Conservation (phyloP, 169 alveolate genomes). For the Eimeria sp. region DNA sequence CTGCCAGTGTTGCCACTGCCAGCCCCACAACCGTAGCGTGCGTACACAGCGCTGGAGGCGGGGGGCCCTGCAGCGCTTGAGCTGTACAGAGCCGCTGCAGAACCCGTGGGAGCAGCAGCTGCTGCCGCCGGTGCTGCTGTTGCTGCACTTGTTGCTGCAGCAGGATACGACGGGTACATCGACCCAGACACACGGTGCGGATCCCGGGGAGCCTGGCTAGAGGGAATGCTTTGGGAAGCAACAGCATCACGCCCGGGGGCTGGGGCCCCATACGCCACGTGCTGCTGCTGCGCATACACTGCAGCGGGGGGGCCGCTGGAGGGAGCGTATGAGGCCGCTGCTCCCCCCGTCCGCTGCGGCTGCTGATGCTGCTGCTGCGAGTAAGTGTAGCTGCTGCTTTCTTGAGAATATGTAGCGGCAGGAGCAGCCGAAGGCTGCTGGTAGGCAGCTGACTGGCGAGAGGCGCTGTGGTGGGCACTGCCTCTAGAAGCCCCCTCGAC, state of each 20-base stretch:
- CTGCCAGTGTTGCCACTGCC: conserved; percentile 3
- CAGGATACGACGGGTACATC: conserved; percentile 27
- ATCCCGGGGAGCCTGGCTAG: not conserved
- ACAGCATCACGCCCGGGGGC: not conserved
- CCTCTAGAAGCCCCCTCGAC: conserved; percentile 1
- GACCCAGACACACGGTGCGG: conserved; percentile 13
- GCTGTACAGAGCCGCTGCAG: not conserved
- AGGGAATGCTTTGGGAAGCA: not conserved
- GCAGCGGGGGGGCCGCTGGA: conserved; percentile 5
- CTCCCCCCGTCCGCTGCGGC: not conserved
- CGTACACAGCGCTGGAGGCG: not conserved
- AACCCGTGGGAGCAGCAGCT: conserved; percentile 30
- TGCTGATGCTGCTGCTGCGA: conserved; percentile 47
- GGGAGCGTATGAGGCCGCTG: conserved; percentile 24
- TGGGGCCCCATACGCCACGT: not conserved
- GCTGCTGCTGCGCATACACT: conserved; percentile 51
- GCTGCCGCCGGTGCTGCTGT: conserved; percentile 20
- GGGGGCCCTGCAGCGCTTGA: not conserved
- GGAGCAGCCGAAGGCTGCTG: conserved; percentile 46
- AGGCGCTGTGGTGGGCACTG: conserved; percentile 23
- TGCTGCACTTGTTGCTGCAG: conserved; percentile 16
- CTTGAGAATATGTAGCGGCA: conserved; percentile 7
- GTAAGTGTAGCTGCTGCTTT: conserved; percentile 40
- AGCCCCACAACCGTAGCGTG: conserved; percentile 13
- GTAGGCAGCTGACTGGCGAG: conserved; percentile 4